Percentiles rank a stretch among this genome's conserved stretches.
Conservation (phyloP, 2,329 filamentous ascomycete genomes). For the Alternaria solani region DNA sequence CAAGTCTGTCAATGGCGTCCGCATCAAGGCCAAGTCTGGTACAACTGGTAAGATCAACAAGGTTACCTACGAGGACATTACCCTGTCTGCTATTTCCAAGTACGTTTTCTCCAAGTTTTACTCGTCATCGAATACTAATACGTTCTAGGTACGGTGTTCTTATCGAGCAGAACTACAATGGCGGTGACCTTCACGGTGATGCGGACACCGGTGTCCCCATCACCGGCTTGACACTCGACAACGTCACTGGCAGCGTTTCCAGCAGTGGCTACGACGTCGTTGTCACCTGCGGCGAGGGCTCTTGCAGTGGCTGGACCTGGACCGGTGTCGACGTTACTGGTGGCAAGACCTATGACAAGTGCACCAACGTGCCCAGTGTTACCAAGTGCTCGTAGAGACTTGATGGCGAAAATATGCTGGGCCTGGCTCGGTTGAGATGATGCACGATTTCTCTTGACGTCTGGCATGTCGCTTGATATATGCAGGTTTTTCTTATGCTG, state of each 20-base stretch:
- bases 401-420: background rate
- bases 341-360: constrained; percentile 49
- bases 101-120: background rate
- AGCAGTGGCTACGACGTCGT: constrained; percentile 60
- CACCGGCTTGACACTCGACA: constrained; percentile 51
- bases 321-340: constrained; percentile 51
- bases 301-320: constrained; percentile 65
- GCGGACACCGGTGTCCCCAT: constrained; percentile 59
- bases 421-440: background rate
- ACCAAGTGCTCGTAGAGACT: constrained; percentile 27
- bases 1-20: constrained; percentile 64
- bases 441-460: background rate
- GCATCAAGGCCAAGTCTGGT: constrained; percentile 64
- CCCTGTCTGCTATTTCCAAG: constrained; percentile 53
- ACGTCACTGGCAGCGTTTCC: constrained; percentile 47
- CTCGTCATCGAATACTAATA: background rate
- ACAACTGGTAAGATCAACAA: constrained; percentile 61
- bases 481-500: background rate
- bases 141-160: constrained; percentile 55
- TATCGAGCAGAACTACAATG: constrained; percentile 62
- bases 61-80: constrained; percentile 58
- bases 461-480: background rate
- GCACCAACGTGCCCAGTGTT: constrained; percentile 45
- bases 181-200: constrained; percentile 52
- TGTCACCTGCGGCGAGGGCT: constrained; percentile 59